Evolutionary conservation across 1,139 yeast species (phyloP).

Genomic region (Zygotorulaspora mrakii): DNA sequence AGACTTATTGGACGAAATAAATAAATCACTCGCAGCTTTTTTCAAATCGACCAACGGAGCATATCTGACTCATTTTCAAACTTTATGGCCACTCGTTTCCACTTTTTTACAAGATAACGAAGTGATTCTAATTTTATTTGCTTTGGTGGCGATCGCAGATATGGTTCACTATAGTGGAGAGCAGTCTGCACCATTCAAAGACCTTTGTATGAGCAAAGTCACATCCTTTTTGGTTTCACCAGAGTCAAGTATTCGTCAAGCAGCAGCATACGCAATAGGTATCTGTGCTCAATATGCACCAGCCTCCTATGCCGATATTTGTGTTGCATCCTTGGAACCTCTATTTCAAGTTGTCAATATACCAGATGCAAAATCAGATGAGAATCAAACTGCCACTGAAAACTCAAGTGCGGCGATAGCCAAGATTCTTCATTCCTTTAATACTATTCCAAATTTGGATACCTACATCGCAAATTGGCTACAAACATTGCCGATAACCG

Average conservation of each 20-base stretch:
- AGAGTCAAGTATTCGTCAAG: conserved; percentile 79
- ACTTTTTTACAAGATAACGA: conserved; percentile 61
- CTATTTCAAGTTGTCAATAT: conserved; percentile 69
- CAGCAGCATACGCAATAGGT: conserved; percentile 82
- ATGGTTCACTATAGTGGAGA: conserved; percentile 75
- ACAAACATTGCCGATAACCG: conserved; percentile 71
- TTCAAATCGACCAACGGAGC: conserved; percentile 59
- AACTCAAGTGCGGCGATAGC: conserved; percentile 81
- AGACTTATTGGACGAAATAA: conserved; percentile 80
- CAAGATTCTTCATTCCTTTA: conserved; percentile 61
- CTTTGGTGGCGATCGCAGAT: conserved; percentile 76
- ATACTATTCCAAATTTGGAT: conserved; percentile 59
- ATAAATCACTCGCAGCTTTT: conserved; percentile 68
- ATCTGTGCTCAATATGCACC: conserved; percentile 82
- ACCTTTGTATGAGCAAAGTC: conserved; percentile 57
- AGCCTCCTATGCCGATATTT: conserved; percentile 55
- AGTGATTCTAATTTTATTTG: conserved; percentile 67
- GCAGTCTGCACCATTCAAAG: conserved; percentile 60
- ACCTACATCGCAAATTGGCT: conserved; percentile 73
- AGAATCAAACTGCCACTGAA: conserved; percentile 82
- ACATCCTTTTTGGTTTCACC: conserved; percentile 63
- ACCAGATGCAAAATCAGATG: conserved; percentile 86
- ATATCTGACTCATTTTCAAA: conserved; percentile 65
- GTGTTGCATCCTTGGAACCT: conserved; percentile 66
- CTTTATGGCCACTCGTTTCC: conserved; percentile 52